These are phyloP conservation scores for Furcasterigmium sp. DNA, from an alignment of 2,329 filamentous ascomycete species.

Conservation along the genomic window DNA sequence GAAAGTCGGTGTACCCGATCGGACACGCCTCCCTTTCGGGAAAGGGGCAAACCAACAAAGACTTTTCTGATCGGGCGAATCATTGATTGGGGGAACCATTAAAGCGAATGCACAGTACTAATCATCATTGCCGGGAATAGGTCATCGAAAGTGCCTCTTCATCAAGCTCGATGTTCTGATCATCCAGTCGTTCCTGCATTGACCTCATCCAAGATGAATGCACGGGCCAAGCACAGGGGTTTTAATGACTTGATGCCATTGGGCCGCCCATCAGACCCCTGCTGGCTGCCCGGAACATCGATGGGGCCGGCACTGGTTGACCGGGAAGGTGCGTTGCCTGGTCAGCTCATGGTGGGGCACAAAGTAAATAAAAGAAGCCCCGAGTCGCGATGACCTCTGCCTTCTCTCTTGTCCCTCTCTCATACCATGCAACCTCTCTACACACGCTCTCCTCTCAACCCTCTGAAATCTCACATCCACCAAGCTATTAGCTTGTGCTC, in stretches of 20 bases:
- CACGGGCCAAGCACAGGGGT: background rate
- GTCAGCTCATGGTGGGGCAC: constrained; percentile 23
- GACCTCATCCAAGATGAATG: background rate
- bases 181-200: background rate
- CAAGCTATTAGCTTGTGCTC: constrained; percentile 16
- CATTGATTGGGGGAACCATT: too few species aligned
- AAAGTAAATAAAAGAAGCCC: constrained; percentile 42
- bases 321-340: constrained; percentile 18
- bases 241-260: too few species aligned
- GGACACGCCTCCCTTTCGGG: background rate
- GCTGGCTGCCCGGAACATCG: constrained; percentile 1
- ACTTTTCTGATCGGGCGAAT: too few species aligned
- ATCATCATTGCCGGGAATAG: too few species aligned
- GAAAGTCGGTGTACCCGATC: background rate
- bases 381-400: constrained; percentile 12
- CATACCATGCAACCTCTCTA: constrained; percentile 15
- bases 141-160: too few species aligned
- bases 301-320: background rate
- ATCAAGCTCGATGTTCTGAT: too few species aligned
- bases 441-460: constrained; percentile 11
- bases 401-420: constrained; percentile 15
- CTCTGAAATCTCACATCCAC: constrained; percentile 8
- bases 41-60: background rate
- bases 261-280: background rate
- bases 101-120: too few species aligned